Percentiles rank a stretch among this genome's conserved stretches.
Conservation (phyloP, 805 yeast species). For the Myxozyma udenii region DNA sequence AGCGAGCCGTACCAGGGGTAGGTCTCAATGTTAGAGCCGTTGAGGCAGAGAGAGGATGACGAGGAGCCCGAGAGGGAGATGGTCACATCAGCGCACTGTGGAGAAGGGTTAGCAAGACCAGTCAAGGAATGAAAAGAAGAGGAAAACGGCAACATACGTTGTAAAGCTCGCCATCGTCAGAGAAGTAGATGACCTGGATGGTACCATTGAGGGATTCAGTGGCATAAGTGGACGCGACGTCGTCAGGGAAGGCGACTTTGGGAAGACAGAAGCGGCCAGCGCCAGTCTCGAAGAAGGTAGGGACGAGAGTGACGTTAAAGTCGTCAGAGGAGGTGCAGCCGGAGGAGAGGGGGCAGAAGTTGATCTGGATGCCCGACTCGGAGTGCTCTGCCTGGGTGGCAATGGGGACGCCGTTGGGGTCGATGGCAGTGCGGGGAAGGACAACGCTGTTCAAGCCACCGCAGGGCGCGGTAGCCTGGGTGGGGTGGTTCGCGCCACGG, state of each 20-base stretch:
- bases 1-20: conserved; percentile 27
- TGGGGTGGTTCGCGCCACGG: conserved; percentile 32
- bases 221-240: conserved; percentile 21
- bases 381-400: conserved; percentile 30
- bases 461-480: conserved; percentile 33
- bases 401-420: conserved; percentile 31
- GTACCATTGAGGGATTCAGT: conserved; percentile 29
- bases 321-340: conserved; percentile 28
- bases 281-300: conserved; percentile 29
- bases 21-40: conserved; percentile 32
- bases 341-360: conserved; percentile 28
- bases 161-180: conserved; percentile 35
- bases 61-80: conserved; percentile 26
- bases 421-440: conserved; percentile 26
- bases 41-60: conserved; percentile 27
- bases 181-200: conserved; percentile 32
- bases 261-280: conserved; percentile 34
- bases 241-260: conserved; percentile 23
- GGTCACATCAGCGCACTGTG: conserved; percentile 32
- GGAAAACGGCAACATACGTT: conserved; percentile 19
- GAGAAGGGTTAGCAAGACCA: no score
- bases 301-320: conserved; percentile 28
- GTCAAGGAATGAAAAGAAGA: neutral
- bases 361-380: conserved; percentile 25
- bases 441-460: conserved; percentile 30